phyloP scores from a whole-genome alignment of 2,329 filamentous ascomycete species.

The Neofusicoccum ribis region DNA sequence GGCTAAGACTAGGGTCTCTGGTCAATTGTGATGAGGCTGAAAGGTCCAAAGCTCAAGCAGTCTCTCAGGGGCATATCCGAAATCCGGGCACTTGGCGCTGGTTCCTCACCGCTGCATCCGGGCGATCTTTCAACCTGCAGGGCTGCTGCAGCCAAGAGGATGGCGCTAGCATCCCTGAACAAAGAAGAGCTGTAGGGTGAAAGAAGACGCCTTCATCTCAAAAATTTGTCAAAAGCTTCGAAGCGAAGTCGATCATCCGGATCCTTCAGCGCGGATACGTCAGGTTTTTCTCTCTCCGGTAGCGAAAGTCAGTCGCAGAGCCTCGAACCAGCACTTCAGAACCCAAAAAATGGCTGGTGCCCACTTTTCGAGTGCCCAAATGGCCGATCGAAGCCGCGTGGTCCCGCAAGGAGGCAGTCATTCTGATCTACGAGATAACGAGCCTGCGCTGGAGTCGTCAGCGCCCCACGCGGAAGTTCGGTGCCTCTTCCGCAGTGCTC shows the following conservation, averaged over 20 bases:
- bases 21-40: background rate
- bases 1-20: background rate
- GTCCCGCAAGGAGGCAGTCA: background rate
- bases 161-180: background rate
- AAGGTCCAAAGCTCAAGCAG: background rate
- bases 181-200: background rate
- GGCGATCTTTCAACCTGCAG: background rate
- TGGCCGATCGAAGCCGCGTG: background rate
- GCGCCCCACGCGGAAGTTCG: background rate
- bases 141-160: background rate
- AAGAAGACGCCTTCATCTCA: background rate
- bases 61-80: background rate
- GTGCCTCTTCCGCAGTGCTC: background rate
- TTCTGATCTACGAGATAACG: background rate
- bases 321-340: background rate
- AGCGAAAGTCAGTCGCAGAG: background rate
- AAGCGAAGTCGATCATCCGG: slow-evolving; percentile 3
- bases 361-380: background rate
- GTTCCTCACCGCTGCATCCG: background rate
- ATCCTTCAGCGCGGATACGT: no score
- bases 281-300: background rate
- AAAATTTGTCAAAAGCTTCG: background rate
- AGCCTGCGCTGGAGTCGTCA: background rate
- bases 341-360: background rate
- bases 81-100: background rate